Evolutionary conservation across 768 basidiomycete species (phyloP).

Genomic region (Tremella mesenterica): DNA sequence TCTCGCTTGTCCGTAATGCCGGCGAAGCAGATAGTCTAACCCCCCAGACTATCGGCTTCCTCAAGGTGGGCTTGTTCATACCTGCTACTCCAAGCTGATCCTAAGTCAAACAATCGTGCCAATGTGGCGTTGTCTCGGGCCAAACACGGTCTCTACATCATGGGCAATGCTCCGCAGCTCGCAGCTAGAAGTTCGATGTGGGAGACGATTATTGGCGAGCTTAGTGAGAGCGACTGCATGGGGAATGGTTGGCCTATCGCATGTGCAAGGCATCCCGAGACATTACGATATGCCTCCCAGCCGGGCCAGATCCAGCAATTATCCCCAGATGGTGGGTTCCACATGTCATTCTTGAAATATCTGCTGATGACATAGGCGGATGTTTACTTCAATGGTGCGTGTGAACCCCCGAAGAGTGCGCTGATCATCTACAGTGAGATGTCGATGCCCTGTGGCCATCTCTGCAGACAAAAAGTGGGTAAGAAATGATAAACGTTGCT

Average conservation of each 20-base stretch:
- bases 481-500: background rate
- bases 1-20: constrained; percentile 65
- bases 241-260: constrained; percentile 6
- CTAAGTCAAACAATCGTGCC: constrained; percentile 18
- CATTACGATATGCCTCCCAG: background rate
- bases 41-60: constrained; percentile 55
- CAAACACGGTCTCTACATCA: constrained; percentile 61
- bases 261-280: constrained; percentile 5
- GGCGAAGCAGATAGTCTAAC: constrained; percentile 49
- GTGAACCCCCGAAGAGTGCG: background rate
- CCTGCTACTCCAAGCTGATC: background rate
- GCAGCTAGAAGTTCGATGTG: constrained; percentile 8
- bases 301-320: constrained; percentile 5
- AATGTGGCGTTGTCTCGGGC: constrained; percentile 65
- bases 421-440: constrained; percentile 4
- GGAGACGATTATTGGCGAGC: constrained; percentile 2
- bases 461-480: constrained; percentile 8
- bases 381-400: constrained; percentile 1
- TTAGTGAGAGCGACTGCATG: background rate
- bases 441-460: constrained; percentile 8
- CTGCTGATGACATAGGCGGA: constrained; percentile 4
- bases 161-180: constrained; percentile 53
- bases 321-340: constrained; percentile 11
- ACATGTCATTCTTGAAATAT: background rate
- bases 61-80: constrained; percentile 51